Evolutionary conservation across 352 stramenopile genomes (phyloP), one percentile per base, ranked within the genome.

Genomic region (Phytophthora ohioensis): DNA sequence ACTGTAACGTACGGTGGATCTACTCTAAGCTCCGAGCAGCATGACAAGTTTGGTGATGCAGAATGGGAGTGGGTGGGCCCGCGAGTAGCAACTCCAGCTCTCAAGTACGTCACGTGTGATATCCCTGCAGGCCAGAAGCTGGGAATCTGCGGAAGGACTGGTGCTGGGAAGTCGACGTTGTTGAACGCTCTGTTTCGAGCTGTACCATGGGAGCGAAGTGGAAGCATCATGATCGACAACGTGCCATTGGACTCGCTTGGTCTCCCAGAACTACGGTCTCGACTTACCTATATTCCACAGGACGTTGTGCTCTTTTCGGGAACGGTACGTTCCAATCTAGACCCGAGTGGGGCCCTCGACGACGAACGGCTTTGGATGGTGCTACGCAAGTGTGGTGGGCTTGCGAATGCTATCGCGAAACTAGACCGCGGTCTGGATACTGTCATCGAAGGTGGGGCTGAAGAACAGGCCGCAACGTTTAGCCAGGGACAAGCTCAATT

Each of bases 121-220:
- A 83, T 95, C 45, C 48, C 49, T 31, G 75, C 78, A 1, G 83
- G 85, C 0, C 82, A 92, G 46, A 92, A 90, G 54, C 53, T 95
- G 17, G 91, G 91, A 4, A 88, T 98, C 17, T 94, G 90, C 31
- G 93, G 93, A 2, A 90, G 91, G 27, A 98, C 93, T 1, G 94
- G 94, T 35, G 90, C 91, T 6, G 94, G 94, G n/a, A 98, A 98
- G 67, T 94, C 83, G 32, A 94, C 92, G 17, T 73, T 98, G 12
- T 49, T 98, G 39, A 84, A 91, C 34, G 80, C 84, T 12, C 63
- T 98, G 5, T 94, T 98, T 35, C 84, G 92, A 38, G 80, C 76
- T 3, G 86, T 92, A 1, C 49, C 67, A 10, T 93, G 80, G 82
- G 71, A 80, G 3, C 63, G 57, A 15, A 78, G 55, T 4, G 88